Evolutionary conservation across 495 filamentous ascomycete genomes (phyloP).

Genomic region (Terfezia claveryi): DNA sequence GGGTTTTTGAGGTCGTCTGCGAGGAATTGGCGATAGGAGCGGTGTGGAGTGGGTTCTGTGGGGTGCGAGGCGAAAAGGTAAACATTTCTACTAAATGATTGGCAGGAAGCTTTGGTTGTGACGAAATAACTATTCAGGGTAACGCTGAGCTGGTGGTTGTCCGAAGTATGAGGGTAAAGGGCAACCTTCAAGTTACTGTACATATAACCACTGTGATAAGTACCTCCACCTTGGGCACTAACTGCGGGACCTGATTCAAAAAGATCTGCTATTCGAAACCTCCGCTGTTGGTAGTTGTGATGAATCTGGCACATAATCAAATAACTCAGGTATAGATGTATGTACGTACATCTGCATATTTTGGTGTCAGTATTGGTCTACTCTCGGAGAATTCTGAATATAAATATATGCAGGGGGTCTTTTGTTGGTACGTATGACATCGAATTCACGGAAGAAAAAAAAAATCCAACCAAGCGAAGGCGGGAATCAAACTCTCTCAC

Average conservation of each 20-base stretch:
- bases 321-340: conserved; percentile 14
- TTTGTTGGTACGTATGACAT: neutral
- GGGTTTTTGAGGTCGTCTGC: neutral
- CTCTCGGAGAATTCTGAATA: neutral
- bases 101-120: no score
- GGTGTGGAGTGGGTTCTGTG: no score
- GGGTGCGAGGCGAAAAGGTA: no score
- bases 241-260: conserved; percentile 4
- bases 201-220: no score
- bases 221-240: no score
- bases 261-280: conserved; percentile 5
- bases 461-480: neutral
- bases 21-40: no score
- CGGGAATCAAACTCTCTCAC: neutral
- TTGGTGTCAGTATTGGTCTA: neutral
- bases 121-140: no score
- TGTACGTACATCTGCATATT: conserved; percentile 9
- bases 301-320: conserved; percentile 20
- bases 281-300: conserved; percentile 9
- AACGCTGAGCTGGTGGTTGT: no score
- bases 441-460: neutral
- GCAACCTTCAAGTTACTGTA: no score
- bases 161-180: no score
- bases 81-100: no score
- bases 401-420: neutral